phyloP scores from a whole-genome alignment of 139 green algal genomes.

The Penium margaritaceum region DNA sequence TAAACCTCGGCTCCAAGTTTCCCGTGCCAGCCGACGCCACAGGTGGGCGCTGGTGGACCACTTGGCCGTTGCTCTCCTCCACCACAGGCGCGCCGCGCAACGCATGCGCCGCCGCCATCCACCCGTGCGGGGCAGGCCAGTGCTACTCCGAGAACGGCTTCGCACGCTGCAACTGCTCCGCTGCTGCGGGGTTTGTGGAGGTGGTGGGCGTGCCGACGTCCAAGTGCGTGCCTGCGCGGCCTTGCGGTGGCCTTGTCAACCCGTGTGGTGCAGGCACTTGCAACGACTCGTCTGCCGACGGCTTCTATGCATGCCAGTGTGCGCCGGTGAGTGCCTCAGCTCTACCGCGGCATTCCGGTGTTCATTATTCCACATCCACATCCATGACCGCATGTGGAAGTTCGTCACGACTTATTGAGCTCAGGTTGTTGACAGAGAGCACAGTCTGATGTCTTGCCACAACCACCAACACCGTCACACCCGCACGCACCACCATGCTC shows the following conservation, averaged over 20 bases:
- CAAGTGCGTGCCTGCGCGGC: conserved; percentile 12
- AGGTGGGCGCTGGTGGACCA: conserved; percentile 5
- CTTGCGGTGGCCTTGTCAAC: conserved; percentile 11
- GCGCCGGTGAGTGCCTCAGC: not conserved
- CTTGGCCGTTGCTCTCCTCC: no score
- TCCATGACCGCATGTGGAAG: no score
- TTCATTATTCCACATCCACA: not conserved
- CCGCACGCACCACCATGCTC: not conserved
- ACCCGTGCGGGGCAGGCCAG: not conserved
- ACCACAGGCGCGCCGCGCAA: not conserved
- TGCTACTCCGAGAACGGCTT: not conserved
- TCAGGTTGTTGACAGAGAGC: no score
- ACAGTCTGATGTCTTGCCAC: no score
- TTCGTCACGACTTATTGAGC: no score
- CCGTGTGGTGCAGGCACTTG: conserved; percentile 26
- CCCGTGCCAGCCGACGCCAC: not conserved
- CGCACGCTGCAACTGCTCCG: conserved; percentile 7
- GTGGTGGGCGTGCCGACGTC: not conserved
- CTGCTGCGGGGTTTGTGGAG: conserved; percentile 16
- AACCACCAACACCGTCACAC: not conserved
- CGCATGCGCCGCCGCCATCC: not conserved
- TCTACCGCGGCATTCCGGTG: not conserved
- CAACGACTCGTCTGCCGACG: conserved; percentile 7
- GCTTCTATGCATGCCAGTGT: conserved; percentile 23
- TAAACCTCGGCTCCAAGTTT: not conserved